phyloP scores from a whole-genome alignment of 805 yeast genomes.

The Zygoascus bituminiphila region DNA sequence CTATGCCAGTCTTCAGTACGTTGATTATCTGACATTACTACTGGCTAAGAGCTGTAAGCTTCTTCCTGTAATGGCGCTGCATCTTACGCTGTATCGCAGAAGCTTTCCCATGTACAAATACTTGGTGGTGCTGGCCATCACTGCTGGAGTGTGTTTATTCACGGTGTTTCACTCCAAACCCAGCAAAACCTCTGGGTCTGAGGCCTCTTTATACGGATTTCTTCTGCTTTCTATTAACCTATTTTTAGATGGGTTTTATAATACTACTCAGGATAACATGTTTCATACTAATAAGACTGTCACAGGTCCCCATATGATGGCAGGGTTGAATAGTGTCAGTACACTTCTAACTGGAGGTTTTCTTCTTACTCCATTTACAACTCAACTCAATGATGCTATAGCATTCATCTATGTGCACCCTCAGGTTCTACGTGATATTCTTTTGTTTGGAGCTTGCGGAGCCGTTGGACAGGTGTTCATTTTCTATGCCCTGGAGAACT shows the following conservation, averaged over 20 bases:
- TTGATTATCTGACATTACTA: constrained; percentile 76
- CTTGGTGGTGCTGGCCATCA: constrained; percentile 67
- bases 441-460: constrained; percentile 68
- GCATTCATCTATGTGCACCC: constrained; percentile 46
- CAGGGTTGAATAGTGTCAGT: constrained; percentile 48
- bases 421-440: constrained; percentile 47
- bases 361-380: constrained; percentile 40
- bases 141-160: constrained; percentile 74
- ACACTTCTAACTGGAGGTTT: constrained; percentile 34
- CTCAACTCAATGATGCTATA: constrained; percentile 45
- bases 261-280: constrained; percentile 85
- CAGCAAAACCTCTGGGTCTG: constrained; percentile 24
- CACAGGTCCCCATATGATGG: constrained; percentile 86
- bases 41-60: constrained; percentile 90
- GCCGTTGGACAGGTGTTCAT: constrained; percentile 93
- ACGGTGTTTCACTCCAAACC: constrained; percentile 43
- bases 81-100: constrained; percentile 58
- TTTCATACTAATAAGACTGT: constrained; percentile 45
- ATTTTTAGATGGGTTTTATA: constrained; percentile 83
- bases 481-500: constrained; percentile 71
- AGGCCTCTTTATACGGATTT: constrained; percentile 46
- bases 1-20: constrained; percentile 66
- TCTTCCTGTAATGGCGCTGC: constrained; percentile 89
- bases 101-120: constrained; percentile 70
- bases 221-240: constrained; percentile 51